Evolutionary conservation across 345 rosid species (phyloP), one percentile per base, ranked within the genome.

Genomic region (Citrus maxima): DNA sequence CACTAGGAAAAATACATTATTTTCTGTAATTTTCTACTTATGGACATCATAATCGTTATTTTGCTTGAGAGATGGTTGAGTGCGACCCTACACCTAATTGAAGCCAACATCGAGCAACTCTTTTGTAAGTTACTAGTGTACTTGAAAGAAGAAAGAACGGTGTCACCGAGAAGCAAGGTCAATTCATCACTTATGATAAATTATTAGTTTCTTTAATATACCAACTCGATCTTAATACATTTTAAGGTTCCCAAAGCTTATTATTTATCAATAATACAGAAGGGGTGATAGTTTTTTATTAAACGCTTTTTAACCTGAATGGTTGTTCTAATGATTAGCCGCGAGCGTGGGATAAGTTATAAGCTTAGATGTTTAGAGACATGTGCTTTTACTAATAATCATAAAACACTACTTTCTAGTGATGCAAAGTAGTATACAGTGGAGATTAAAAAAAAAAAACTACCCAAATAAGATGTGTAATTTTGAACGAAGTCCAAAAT

Each of bases 51-150:
- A 8, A 65, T 66, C 19, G 34, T 75, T 16, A 14, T 22, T 38
- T 79, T 72, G 66, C 77, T 79, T 63, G 25, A 25, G 25, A 62
- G 65, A 55, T 72, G 6, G 49, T 79, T 73, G 80, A 64, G 27
- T 2, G 19, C 25, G 77, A 60, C 68, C 24, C 38, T 38, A 5
- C 6, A 38, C 58, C 77, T 61, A 74, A 73, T 27, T 24, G 0
- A 24, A 12, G 12, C 56, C 25, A 61, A 18, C 68, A 54, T 32
- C 6, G 42, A 60, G 30, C 24, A 22, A 38, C 66, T 38, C 61
- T 28, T 46, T 27, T 42, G 3, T 12, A 46, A 13, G 51, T 46
- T 4, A 22, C 49, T 46, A 49, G 61, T 46, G 62, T 46, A 10
- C 34, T 34, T 65, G 22, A 55, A 51, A 10, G 19, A 22, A 67